Percentiles rank a stretch among this genome's conserved stretches.
Conservation (phyloP, 257 asterid species). For the Mentha longifolia region DNA sequence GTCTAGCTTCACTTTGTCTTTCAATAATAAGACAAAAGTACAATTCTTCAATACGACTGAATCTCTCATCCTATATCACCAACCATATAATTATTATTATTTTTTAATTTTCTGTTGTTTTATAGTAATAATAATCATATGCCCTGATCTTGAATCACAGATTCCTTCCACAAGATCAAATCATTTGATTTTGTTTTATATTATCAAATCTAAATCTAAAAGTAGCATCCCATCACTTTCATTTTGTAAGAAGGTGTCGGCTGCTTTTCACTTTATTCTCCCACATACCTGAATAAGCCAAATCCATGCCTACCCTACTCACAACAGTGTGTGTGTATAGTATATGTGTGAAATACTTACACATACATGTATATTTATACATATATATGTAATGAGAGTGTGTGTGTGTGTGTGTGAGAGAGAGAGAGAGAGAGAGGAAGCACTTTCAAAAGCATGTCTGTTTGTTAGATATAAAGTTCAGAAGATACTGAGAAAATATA, state of each 20-base stretch:
- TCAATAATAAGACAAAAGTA: slow-evolving; percentile 79
- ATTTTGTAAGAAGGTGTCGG: slow-evolving; percentile 70
- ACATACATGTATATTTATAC: not conserved
- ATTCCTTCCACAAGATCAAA: slow-evolving; percentile 47
- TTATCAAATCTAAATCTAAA: slow-evolving; percentile 39
- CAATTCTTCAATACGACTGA: slow-evolving; percentile 53
- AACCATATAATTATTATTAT: slow-evolving; percentile 24
- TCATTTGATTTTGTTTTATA: slow-evolving; percentile 33
- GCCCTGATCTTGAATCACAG: slow-evolving; percentile 46
- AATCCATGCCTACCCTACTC: slow-evolving; percentile 25
- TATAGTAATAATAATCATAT: slow-evolving; percentile 13
- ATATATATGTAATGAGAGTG: too few species aligned
- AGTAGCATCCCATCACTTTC: slow-evolving; percentile 67
- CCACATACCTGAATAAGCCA: slow-evolving; percentile 48
- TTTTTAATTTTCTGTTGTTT: slow-evolving; percentile 3
- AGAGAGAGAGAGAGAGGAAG: too few species aligned
- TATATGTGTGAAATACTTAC: not conserved
- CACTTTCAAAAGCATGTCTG: slow-evolving; percentile 30
- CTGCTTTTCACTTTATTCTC: slow-evolving; percentile 94
- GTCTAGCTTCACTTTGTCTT: slow-evolving; percentile 69
- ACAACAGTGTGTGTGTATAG: not conserved
- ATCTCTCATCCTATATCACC: slow-evolving; percentile 53
- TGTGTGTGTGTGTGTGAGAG: too few species aligned
- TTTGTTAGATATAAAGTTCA: slow-evolving; percentile 25
- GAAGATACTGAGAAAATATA: slow-evolving; percentile 5